Percentiles rank a stretch among this genome's conserved stretches.
Conservation (phyloP, 768 basidiomycete genomes). For the Amanita pallidorosea region DNA sequence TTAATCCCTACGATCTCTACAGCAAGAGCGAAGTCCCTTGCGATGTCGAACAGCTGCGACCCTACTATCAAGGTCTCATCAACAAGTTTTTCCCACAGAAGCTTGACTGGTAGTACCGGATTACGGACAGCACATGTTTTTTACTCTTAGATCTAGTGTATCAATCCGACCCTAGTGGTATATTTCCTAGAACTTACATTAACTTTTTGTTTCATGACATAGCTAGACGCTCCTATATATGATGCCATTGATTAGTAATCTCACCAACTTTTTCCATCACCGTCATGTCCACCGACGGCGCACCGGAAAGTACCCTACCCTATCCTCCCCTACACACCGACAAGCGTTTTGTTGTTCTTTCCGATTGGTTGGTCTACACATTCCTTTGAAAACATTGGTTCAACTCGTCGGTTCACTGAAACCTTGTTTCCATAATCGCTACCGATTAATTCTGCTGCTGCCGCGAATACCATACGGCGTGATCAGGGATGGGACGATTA, state of each 20-base stretch:
- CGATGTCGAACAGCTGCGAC: conserved; percentile 49
- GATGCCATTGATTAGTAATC: not conserved
- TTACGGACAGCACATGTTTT: not conserved
- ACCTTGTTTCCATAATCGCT: not conserved
- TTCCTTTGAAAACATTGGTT: not conserved
- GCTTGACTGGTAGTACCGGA: conserved; percentile 57
- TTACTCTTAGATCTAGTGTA: not conserved
- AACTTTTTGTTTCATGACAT: not conserved
- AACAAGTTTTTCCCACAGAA: conserved; percentile 76
- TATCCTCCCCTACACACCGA: conserved; percentile 73
- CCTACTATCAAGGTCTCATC: conserved; percentile 80
- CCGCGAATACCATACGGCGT: not conserved
- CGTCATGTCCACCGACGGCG: conserved; percentile 15
- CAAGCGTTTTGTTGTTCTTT: conserved; percentile 78
- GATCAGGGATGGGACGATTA: conserved; percentile 89
- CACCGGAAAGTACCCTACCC: conserved; percentile 58
- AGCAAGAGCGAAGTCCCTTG: conserved; percentile 74
- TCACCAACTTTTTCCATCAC: not conserved
- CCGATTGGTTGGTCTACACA: conserved; percentile 70
- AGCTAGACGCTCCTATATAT: not conserved
- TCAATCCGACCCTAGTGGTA: not conserved
- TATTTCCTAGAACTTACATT: not conserved
- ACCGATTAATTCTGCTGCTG: not conserved
- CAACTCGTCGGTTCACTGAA: conserved; percentile 1
- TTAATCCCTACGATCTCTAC: conserved; percentile 94